Evolutionary conservation across 768 basidiomycete genomes (phyloP), one percentile per base, ranked within the genome.

Genomic region (Agrocybe pediades): DNA sequence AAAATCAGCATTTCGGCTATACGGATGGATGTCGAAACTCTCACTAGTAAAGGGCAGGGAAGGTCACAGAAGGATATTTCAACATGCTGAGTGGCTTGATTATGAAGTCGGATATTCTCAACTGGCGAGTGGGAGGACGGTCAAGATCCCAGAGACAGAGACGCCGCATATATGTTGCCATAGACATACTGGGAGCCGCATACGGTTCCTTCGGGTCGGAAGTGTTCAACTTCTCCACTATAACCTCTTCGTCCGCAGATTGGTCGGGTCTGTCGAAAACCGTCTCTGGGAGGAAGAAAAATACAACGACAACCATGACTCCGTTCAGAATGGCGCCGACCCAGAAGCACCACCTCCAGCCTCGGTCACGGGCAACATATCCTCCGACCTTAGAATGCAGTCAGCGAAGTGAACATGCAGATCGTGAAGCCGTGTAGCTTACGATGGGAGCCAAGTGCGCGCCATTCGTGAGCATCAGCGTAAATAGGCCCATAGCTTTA

Each of bases 271-370:
- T 63, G 50, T 70, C 64, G 55, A 70, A 77, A 9, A 75, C 49
- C 1, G 77, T 78, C 59, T 78, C 77, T 6, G 77, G 77, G 60
- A 76, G 66, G 25, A 72, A 65, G 51, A 75, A 67, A 19, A 74
- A 47, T 48, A 70, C 70, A 17, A 74, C 55, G n/a, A 68, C 26
- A 36, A 76, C 68, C 62, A 74, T 66, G 6, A 46, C 46, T 17
- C 69, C 72, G 55, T 76, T 71, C n/a, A 75, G 55, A n/a, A 77
- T 76, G n/a, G 71, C 68, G 23, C 73, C 69, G 13, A 72, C 62
- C 66, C 72, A 77, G 52, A 77, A 77, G 51, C 74, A 75, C 77
- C 75, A 76, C 40, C 74, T 63, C 72, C 74, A 72, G n/a, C 71
- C 72, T 20, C 63, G 60, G 46, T 62, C 62, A 46, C 69, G 60